Evolutionary conservation across 164 flowering plant genomes (phyloP).

Genomic region (Chloranthus sessilifolius): DNA sequence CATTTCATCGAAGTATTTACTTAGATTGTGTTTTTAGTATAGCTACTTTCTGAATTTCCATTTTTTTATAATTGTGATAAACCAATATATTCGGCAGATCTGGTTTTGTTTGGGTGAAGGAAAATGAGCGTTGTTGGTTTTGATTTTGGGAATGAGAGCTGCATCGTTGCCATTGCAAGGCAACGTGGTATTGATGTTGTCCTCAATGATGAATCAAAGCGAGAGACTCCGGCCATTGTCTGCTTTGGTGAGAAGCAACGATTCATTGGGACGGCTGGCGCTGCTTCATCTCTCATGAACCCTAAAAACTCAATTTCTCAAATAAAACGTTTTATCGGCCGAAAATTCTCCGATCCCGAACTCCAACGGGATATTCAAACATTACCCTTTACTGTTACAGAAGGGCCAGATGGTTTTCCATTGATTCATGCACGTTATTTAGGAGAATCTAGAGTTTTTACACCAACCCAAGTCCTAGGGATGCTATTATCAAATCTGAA

Average conservation of each 20-base stretch:
- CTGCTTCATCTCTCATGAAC: constrained; percentile 78
- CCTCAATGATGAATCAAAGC: constrained; percentile 85
- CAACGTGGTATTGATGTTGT: constrained; percentile 93
- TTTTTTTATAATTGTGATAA: too few species aligned
- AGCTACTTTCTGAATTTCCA: too few species aligned
- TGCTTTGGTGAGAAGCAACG: constrained; percentile 92
- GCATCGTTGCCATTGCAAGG: constrained; percentile 84
- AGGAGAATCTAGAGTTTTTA: constrained; percentile 60
- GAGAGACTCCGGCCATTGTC: constrained; percentile 86
- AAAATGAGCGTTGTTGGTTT: constrained; percentile 94
- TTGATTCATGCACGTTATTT: constrained; percentile 67
- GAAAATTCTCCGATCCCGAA: constrained; percentile 71
- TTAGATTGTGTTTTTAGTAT: too few species aligned
- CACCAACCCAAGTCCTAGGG: constrained; percentile 80
- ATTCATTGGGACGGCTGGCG: constrained; percentile 91
- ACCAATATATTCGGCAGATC: too few species aligned
- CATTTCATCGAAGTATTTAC: too few species aligned
- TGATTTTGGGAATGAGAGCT: constrained; percentile 85
- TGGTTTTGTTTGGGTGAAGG: not conserved
- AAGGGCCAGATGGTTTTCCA: constrained; percentile 91
- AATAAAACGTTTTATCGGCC: constrained; percentile 72
- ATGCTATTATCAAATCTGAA: constrained; percentile 80
- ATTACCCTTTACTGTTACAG: constrained; percentile 65
- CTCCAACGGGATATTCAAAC: constrained; percentile 65
- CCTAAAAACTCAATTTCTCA: constrained; percentile 82